These are phyloP conservation scores for Angomonas deanei DNA, from an alignment of 208 protist genomes.

Conservation along the genomic window DNA sequence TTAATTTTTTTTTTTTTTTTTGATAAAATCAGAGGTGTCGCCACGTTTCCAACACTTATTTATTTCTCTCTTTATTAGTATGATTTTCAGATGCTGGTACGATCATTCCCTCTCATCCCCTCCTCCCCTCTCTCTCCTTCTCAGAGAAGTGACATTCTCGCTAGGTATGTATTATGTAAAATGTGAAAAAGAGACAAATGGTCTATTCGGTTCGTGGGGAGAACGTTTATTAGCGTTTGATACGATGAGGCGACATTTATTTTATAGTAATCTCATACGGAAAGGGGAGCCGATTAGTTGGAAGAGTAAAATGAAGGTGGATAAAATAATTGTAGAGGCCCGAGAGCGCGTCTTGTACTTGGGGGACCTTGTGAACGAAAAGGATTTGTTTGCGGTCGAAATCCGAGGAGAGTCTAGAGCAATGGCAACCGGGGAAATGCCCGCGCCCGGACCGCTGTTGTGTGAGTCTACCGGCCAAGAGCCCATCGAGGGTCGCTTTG, in stretches of 20 bases:
- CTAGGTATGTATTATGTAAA: conserved; percentile 46
- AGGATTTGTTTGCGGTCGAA: conserved; percentile 21
- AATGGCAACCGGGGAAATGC: conserved; percentile 10
- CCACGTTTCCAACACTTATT: background rate
- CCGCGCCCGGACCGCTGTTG: conserved; percentile 13
- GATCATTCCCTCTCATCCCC: too few species aligned
- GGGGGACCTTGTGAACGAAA: conserved; percentile 14
- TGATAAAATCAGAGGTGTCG: too few species aligned
- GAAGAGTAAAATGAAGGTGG: conserved; percentile 12
- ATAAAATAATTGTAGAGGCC: conserved; percentile 17
- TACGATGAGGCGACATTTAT: conserved; percentile 23
- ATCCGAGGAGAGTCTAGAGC: conserved; percentile 14
- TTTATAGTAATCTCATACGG: conserved; percentile 13
- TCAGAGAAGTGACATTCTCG: too few species aligned
- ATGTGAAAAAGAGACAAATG: conserved; percentile 42
- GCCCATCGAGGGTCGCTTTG: conserved; percentile 25
- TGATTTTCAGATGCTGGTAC: too few species aligned
- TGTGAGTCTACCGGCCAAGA: conserved; percentile 21
- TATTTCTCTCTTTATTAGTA: background rate
- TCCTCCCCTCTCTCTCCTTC: too few species aligned
- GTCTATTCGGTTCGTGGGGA: conserved; percentile 41
- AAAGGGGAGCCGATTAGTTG: background rate
- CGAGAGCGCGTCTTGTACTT: background rate
- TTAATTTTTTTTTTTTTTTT: background rate
- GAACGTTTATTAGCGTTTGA: conserved; percentile 31